Evolutionary conservation across 2,329 filamentous ascomycete genomes (phyloP), one percentile per base, ranked within the genome.

Genomic region (Colletotrichum sojae): DNA sequence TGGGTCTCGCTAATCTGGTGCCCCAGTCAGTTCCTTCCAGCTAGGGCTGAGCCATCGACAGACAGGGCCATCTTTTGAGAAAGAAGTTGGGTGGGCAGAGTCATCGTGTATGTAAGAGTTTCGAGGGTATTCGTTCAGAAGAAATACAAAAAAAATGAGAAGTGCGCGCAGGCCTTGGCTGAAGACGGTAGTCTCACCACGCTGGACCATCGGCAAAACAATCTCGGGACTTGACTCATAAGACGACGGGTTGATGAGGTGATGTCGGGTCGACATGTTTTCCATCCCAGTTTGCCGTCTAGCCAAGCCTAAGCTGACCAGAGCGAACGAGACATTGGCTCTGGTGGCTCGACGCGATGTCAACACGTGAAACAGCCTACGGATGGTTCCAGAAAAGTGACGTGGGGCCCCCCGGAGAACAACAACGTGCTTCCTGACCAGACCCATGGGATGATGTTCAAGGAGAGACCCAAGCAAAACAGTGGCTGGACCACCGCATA

Each of bases 401-500:
- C 18, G 22, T 39, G 40, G 52, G 52, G 27, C 55, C 53, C 61
- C 43, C 22, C 22, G 22, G 22, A 25, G 22, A 25, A 25, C 22
- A 25, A 13, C 40, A 43, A 43, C 40, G 53, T 45, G 61, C 16
- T 64, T 13, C 52, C 45, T 45, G 52, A 22, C 22, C 8, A 27
- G 54, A 54, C 46, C 65, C 53, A 65, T 16, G 52, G 58, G 10
- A 36, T 10, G 45, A 63, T 16, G 20, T 40, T 25, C 60, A 65
- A 31, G 66, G 54, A 20, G 54, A 20, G 39, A 65, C 48, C 49
- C 59, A 63, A 25, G 52, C 40, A 54, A 68, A 68, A 51, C 61
- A 65, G 46, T 40, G 52, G 36, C 52, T 27, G 51, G 39, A 62
- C 16, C n/a, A 36, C 6, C 31, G 48, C n/a, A 12, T 25, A 52